Evolutionary conservation across 805 yeast species (phyloP).

Genomic region (Tetrapisispora fleetii): DNA sequence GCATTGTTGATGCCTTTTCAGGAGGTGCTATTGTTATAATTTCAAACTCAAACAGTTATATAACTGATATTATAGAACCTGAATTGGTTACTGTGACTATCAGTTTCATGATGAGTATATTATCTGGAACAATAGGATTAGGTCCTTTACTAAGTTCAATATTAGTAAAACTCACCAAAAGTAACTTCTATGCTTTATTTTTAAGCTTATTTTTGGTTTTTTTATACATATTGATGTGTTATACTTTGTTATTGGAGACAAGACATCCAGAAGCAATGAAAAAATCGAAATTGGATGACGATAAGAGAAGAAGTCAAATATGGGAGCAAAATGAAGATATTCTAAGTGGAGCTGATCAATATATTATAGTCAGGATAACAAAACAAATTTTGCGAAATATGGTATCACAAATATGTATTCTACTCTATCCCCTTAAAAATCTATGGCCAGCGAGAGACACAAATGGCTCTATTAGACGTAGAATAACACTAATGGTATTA

Average conservation of each 20-base stretch:
- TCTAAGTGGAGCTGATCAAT: background rate
- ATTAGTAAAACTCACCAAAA: slow-evolving; percentile 21
- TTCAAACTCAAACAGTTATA: slow-evolving; percentile 56
- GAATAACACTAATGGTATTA: slow-evolving; percentile 41
- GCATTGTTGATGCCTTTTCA: slow-evolving; percentile 39
- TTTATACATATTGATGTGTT: slow-evolving; percentile 28
- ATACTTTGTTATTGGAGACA: slow-evolving; percentile 49
- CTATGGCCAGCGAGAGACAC: slow-evolving; percentile 37
- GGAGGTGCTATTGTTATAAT: slow-evolving; percentile 54
- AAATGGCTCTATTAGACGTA: slow-evolving; percentile 28
- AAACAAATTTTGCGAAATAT: background rate
- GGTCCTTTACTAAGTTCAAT: slow-evolving; percentile 57
- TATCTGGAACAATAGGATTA: slow-evolving; percentile 49
- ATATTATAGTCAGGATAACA: background rate
- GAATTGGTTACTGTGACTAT: slow-evolving; percentile 46
- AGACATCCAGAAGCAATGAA: slow-evolving; percentile 45
- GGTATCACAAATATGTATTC: slow-evolving; percentile 12
- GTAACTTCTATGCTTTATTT: slow-evolving; percentile 26
- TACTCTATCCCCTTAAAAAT: slow-evolving; percentile 41
- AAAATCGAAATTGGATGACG: slow-evolving; percentile 29
- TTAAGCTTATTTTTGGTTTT: slow-evolving; percentile 23
- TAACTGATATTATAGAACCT: slow-evolving; percentile 63
- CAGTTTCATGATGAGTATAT: slow-evolving; percentile 49
- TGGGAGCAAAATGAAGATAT: background rate
- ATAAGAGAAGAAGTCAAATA: background rate